These are phyloP conservation scores for Lentinus polychrous DNA, from an alignment of 1,284 basidiomycete species.

Conservation along the genomic window DNA sequence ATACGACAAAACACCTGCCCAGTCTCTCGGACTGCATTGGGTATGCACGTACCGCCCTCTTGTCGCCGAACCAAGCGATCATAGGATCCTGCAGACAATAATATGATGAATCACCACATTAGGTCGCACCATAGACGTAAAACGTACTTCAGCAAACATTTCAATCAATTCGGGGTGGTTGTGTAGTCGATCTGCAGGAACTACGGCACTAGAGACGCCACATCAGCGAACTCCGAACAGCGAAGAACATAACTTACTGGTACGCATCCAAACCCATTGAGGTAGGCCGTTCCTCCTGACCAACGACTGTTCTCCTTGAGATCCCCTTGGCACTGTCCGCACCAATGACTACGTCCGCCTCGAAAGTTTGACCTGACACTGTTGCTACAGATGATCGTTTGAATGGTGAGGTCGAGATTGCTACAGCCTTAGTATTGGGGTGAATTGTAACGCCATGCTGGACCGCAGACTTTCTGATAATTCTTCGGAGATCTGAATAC, in stretches of 20 bases:
- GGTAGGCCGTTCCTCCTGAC: constrained; percentile 12
- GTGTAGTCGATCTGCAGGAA: constrained; percentile 12
- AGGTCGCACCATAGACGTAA: not conserved
- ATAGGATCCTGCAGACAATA: not conserved
- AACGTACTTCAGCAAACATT: constrained; percentile 8
- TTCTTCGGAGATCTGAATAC: constrained; percentile 21
- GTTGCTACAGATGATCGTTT: constrained; percentile 14
- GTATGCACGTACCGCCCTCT: constrained; percentile 1
- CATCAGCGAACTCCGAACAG: not conserved
- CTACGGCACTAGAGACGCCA: constrained; percentile 8
- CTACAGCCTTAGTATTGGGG: constrained; percentile 10
- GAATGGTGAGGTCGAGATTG: constrained; percentile 15
- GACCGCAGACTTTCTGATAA: constrained; percentile 18
- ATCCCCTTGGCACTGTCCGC: constrained; percentile 23
- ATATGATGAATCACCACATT: not conserved
- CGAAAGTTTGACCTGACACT: constrained; percentile 20
- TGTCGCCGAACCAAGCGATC: constrained; percentile 7
- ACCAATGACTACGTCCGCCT: constrained; percentile 25
- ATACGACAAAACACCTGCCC: constrained; percentile 5
- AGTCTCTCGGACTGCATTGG: not conserved
- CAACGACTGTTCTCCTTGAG: constrained; percentile 17
- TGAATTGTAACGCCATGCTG: constrained; percentile 19
- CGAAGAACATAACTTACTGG: constrained; percentile 17
- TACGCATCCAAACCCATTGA: constrained; percentile 18
- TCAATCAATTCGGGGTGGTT: constrained; percentile 13